A percentile compares a stretch with the other conserved stretches of the same genome.
Conservation (phyloP, 2,329 filamentous ascomycete species). For the Talaromyces verruculosus region DNA sequence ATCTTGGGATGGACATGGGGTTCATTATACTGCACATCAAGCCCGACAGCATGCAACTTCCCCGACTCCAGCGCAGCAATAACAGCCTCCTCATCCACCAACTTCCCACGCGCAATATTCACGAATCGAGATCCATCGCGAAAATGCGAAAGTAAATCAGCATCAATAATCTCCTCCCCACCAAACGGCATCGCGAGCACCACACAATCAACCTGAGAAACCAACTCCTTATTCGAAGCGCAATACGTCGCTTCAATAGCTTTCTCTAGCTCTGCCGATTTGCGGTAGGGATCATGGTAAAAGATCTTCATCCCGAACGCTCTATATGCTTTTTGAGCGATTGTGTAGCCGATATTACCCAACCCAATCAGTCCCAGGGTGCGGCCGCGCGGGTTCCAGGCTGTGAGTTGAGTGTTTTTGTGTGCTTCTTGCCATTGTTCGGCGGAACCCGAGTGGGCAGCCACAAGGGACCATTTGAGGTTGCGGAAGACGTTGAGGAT, state of each 20-base stretch:
- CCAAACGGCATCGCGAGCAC: constrained; percentile 44
- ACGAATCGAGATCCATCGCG: constrained; percentile 52
- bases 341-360: constrained; percentile 49
- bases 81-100: constrained; percentile 55
- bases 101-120: constrained; percentile 54
- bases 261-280: constrained; percentile 38
- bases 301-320: constrained; percentile 57
- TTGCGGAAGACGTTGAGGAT: constrained; percentile 53
- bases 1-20: constrained; percentile 50
- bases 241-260: constrained; percentile 42
- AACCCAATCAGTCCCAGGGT: constrained; percentile 56
- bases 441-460: constrained; percentile 47
- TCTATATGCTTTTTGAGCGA: constrained; percentile 48
- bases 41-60: constrained; percentile 47
- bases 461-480: constrained; percentile 50
- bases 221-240: constrained; percentile 42
- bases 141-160: constrained; percentile 44
- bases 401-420: constrained; percentile 35
- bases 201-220: constrained; percentile 45
- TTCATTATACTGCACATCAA: constrained; percentile 58
- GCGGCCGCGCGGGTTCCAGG: constrained; percentile 51
- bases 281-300: constrained; percentile 53
- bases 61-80: constrained; percentile 50
- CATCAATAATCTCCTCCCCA: constrained; percentile 44
- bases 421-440: constrained; percentile 22